Evolutionary conservation across 192 early-diverging fungal genomes (phyloP), one percentile per base, ranked within the genome.

Genomic region (Umbelopsis ramanniana): DNA sequence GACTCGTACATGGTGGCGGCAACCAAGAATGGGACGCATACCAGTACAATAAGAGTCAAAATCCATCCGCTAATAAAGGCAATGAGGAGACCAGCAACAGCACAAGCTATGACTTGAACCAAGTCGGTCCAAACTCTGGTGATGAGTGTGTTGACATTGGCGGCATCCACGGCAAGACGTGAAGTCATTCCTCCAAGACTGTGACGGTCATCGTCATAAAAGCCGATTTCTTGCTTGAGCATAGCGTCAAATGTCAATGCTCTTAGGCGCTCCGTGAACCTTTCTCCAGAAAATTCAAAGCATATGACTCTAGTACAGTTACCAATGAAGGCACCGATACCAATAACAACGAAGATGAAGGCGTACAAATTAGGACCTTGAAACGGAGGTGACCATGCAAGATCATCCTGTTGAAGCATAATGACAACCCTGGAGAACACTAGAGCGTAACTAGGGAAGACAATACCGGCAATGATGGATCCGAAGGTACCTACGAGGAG

Each of bases 401-500:
- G 78, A 70, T 63, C 19, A 6, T 29, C 11, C 6, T 63, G 29
- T 17, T 63, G 57, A 4, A 82, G 79, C 15, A 83, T 76, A 43
- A 79, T 68, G 70, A 87, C 76, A 33, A 74, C 66, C 15, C 74
- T 68, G 53, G 87, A 79, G 71, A 89, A 90, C 68, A 90, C 78
- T n/a, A 93, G 76, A 29, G 94, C 88, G 79, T 95, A 97, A 17
- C 89, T 74, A 15, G 96, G 96, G 74, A 93, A 88, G 12, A 93
- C 80, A 11, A 84, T 85, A 52, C 94, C 96, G 74, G 87, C 88
- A 66, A 93, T 68, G 23, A 85, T 79, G 33, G 91, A 83, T 33
- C 85, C 85, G 24, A 92, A 43, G 4, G 81, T 60, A 60, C 91
- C 95, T 4, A 91, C 70, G 21, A 82, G 14, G 21, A 95, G 66